Conservation (phyloP, 352 stramenopile genomes). For the Globisporangium camurandrum region DNA sequence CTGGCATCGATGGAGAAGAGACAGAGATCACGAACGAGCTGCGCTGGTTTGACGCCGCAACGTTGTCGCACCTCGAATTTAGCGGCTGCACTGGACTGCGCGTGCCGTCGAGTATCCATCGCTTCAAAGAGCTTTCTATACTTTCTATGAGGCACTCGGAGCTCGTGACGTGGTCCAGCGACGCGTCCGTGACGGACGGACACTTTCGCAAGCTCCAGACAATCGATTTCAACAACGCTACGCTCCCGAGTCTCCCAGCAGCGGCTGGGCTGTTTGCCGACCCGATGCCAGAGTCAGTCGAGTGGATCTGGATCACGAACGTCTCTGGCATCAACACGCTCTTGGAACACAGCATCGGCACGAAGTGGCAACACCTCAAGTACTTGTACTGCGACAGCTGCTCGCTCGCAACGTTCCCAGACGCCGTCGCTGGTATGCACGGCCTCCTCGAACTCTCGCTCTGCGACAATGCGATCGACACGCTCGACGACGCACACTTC, state of each 20-base stretch:
- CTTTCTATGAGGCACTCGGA: neutral
- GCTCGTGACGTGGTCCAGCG: neutral
- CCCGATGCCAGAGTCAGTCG: neutral
- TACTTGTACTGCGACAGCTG: constrained; percentile 10
- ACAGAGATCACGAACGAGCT: constrained; percentile 1
- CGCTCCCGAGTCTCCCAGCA: neutral
- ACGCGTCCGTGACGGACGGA: neutral
- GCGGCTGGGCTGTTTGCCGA: neutral
- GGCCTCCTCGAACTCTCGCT: constrained; percentile 3
- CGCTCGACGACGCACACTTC: neutral
- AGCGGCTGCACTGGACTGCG: neutral
- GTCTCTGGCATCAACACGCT: too few relatives aligned
- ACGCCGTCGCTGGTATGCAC: neutral
- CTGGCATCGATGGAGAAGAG: neutral
- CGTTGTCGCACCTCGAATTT: constrained; percentile 1
- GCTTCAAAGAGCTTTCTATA: neutral
- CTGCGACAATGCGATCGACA: neutral
- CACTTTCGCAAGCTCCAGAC: neutral
- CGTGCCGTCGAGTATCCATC: neutral
- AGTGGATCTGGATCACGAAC: neutral
- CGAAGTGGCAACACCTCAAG: constrained; percentile 4
- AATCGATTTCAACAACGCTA: neutral
- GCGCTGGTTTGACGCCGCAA: neutral
- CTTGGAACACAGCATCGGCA: too few relatives aligned
- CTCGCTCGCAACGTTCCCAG: constrained; percentile 1